phyloP scores from a whole-genome alignment of 495 filamentous ascomycete genomes.

The Penicillium herquei region DNA sequence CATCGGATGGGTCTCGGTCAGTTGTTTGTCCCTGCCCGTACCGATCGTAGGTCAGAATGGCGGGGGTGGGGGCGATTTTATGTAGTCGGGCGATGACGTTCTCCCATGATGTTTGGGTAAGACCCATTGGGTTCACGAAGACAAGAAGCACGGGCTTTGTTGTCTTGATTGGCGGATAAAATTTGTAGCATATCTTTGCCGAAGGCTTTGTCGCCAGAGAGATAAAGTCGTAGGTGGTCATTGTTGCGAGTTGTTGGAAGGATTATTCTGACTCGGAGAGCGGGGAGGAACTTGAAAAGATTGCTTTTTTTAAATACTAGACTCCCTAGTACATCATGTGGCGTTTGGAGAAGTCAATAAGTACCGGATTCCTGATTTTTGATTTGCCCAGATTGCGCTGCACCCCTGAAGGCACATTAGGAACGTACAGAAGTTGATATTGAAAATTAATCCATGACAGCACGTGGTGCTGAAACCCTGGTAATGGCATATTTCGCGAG shows the following conservation, averaged over 20 bases:
- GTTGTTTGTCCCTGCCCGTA: slow-evolving; percentile 59
- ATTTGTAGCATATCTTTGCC: slow-evolving; percentile 18
- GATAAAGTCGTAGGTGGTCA: not conserved
- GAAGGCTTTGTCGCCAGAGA: not conserved
- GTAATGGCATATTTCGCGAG: too few species aligned
- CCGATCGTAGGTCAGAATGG: slow-evolving; percentile 62
- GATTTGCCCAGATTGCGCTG: too few species aligned
- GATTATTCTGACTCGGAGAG: too few species aligned
- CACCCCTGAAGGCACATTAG: too few species aligned
- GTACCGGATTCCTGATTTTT: too few species aligned
- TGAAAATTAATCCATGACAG: too few species aligned
- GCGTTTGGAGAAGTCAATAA: too few species aligned
- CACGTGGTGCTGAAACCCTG: too few species aligned
- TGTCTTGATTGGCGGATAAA: slow-evolving; percentile 15
- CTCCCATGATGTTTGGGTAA: slow-evolving; percentile 51
- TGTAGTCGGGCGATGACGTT: slow-evolving; percentile 43
- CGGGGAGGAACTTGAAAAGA: too few species aligned
- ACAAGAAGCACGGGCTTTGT: slow-evolving; percentile 43
- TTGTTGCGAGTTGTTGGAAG: not conserved
- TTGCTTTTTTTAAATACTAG: too few species aligned
- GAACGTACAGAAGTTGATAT: too few species aligned
- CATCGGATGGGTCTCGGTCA: slow-evolving; percentile 53
- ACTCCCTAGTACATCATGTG: too few species aligned
- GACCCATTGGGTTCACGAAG: slow-evolving; percentile 61
- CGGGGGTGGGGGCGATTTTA: slow-evolving; percentile 31